Conservation (phyloP, 208 protist species). For the Trypanosoma scelopori region DNA sequence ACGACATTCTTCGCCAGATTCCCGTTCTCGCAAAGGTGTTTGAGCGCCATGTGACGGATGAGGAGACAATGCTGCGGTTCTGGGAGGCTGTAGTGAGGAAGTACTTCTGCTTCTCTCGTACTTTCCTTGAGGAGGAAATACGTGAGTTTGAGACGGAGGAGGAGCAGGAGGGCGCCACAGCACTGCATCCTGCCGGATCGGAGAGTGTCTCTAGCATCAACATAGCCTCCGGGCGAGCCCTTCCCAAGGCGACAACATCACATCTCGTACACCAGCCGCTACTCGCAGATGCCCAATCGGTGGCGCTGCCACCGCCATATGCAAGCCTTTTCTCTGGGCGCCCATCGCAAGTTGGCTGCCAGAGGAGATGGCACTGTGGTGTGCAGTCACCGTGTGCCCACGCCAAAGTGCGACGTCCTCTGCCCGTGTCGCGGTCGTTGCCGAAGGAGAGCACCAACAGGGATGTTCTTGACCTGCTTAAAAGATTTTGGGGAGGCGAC, state of each 20-base stretch:
- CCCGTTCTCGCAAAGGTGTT: slow-evolving; percentile 75
- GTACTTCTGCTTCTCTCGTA: slow-evolving; percentile 85
- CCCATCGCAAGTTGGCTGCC: slow-evolving; percentile 2
- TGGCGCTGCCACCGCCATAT: neutral
- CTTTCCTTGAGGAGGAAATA: slow-evolving; percentile 79
- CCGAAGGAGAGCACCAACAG: slow-evolving; percentile 54
- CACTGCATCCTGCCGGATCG: neutral
- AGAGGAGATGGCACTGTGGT: neutral
- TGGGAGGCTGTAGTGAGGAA: slow-evolving; percentile 84
- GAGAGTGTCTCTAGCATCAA: slow-evolving; percentile 48
- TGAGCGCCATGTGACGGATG: slow-evolving; percentile 49
- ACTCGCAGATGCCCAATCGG: neutral
- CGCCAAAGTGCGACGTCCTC: slow-evolving; percentile 19
- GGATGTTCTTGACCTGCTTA: slow-evolving; percentile 58
- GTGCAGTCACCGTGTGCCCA: slow-evolving; percentile 9
- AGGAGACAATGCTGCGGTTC: slow-evolving; percentile 56
- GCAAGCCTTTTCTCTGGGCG: slow-evolving; percentile 6
- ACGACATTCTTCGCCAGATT: slow-evolving; percentile 78
- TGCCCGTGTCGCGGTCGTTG: slow-evolving; percentile 34
- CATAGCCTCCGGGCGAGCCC: slow-evolving; percentile 44
- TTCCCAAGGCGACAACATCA: slow-evolving; percentile 40
- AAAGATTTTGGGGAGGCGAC: slow-evolving; percentile 54
- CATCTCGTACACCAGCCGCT: slow-evolving; percentile 1
- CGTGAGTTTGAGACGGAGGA: slow-evolving; percentile 28
- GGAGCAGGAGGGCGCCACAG: neutral